phyloP scores from a whole-genome alignment of 345 rosid species.

The Combretum micranthum region DNA sequence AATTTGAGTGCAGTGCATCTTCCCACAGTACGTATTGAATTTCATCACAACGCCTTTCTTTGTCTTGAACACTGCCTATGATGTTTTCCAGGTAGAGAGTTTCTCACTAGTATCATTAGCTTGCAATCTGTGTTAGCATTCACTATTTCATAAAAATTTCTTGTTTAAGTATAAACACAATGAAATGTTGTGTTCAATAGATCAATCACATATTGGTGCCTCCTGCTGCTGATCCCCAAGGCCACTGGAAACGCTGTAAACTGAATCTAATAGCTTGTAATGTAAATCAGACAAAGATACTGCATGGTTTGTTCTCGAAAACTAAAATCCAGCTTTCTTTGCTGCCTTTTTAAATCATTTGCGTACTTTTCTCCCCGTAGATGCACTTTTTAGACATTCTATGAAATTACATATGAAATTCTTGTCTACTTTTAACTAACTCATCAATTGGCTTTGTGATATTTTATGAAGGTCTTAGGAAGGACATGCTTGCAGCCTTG shows the following conservation, averaged over 20 bases:
- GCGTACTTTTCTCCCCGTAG: too few relatives aligned
- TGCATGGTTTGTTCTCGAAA: conserved; percentile 46
- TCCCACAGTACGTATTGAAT: conserved; percentile 69
- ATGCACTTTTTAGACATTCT: background rate
- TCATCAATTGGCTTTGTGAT: background rate
- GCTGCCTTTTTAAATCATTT: too few relatives aligned
- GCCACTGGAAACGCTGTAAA: conserved; percentile 78
- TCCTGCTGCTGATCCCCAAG: conserved; percentile 56
- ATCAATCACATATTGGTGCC: conserved; percentile 81
- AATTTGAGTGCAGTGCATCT: conserved; percentile 60
- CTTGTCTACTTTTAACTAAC: too few relatives aligned
- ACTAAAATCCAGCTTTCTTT: too few relatives aligned
- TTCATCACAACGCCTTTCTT: conserved; percentile 68
- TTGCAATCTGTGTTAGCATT: too few relatives aligned
- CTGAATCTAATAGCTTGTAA: conserved; percentile 46
- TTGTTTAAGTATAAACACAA: background rate
- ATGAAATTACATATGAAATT: background rate
- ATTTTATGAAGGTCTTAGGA: conserved; percentile 54
- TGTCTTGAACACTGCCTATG: conserved; percentile 86
- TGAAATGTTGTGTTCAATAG: conserved; percentile 24
- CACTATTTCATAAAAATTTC: background rate
- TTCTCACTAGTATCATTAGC: background rate
- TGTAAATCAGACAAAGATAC: conserved; percentile 38
- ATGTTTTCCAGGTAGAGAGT: conserved; percentile 66
- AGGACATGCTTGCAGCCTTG: conserved; percentile 57